Percentiles rank a stretch among this genome's conserved stretches.
Conservation (phyloP, 441 rosid genomes). For the Melastoma candidum region DNA sequence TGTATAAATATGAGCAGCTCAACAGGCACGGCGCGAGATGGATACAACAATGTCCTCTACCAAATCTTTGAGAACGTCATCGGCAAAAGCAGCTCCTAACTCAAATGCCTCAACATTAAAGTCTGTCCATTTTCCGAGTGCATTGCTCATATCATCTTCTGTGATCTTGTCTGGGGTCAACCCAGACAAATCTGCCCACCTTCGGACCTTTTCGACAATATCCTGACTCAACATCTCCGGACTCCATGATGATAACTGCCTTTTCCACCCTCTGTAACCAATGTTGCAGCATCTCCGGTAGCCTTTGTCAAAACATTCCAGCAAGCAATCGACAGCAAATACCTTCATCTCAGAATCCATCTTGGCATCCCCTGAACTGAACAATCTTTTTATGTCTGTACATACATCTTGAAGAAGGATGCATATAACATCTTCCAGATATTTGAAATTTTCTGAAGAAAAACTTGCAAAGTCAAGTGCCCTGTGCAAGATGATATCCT, state of each 20-base stretch:
- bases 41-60: slow-evolving; percentile 48
- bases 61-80: slow-evolving; percentile 40
- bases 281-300: slow-evolving; percentile 23
- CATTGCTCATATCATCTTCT: slow-evolving; percentile 41
- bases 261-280: slow-evolving; percentile 41
- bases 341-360: slow-evolving; percentile 28
- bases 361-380: slow-evolving; percentile 29
- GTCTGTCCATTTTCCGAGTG: slow-evolving; percentile 60
- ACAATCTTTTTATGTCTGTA: slow-evolving; percentile 22
- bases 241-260: slow-evolving; percentile 20
- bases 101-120: slow-evolving; percentile 48
- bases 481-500: slow-evolving; percentile 47
- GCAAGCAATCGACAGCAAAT: slow-evolving; percentile 52
- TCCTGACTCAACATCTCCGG: slow-evolving; percentile 30
- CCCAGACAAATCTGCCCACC: slow-evolving; percentile 13
- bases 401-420: slow-evolving; percentile 40
- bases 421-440: slow-evolving; percentile 22
- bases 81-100: slow-evolving; percentile 41
- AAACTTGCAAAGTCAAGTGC: slow-evolving; percentile 40
- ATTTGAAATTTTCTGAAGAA: slow-evolving; percentile 12
- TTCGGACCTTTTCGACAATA: slow-evolving; percentile 7
- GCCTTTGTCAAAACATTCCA: slow-evolving; percentile 56
- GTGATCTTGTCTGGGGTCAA: slow-evolving; percentile 47
- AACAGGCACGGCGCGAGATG: not conserved
- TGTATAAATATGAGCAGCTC: not conserved